Conservation (phyloP, 257 asterid species). For the Solanum paucissectum region DNA sequence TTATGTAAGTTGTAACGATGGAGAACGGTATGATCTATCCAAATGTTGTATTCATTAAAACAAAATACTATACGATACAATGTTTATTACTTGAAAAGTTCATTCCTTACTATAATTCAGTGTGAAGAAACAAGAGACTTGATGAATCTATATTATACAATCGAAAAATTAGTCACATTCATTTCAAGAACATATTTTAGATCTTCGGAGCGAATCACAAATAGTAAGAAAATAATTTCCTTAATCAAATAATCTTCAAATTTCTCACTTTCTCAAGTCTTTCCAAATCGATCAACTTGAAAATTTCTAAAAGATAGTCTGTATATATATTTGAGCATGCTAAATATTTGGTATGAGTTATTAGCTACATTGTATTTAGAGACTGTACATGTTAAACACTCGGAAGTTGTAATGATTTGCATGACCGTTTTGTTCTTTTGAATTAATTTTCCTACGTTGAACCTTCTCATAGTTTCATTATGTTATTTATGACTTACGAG, state of each 20-base stretch:
- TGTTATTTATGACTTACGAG: neutral
- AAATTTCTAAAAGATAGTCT: neutral
- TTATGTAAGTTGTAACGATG: neutral
- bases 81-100: neutral
- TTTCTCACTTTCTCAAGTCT: neutral
- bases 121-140: neutral
- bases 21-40: no score
- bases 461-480: neutral
- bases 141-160: neutral
- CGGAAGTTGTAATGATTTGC: neutral
- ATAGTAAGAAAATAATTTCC: neutral
- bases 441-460: no score
- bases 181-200: neutral
- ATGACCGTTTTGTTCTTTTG: neutral
- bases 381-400: neutral
- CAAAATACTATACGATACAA: neutral
- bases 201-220: neutral
- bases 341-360: neutral
- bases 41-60: neutral
- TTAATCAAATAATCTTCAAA: neutral
- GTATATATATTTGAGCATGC: neutral
- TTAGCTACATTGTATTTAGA: neutral
- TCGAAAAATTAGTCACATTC: neutral
- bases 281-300: neutral
- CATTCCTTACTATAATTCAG: neutral